A percentile compares a stretch with the other conserved stretches of the same genome.
These are phyloP conservation scores for Citrus mangshanensis DNA, from an alignment of 345 rosid species.

Conservation along the genomic window DNA sequence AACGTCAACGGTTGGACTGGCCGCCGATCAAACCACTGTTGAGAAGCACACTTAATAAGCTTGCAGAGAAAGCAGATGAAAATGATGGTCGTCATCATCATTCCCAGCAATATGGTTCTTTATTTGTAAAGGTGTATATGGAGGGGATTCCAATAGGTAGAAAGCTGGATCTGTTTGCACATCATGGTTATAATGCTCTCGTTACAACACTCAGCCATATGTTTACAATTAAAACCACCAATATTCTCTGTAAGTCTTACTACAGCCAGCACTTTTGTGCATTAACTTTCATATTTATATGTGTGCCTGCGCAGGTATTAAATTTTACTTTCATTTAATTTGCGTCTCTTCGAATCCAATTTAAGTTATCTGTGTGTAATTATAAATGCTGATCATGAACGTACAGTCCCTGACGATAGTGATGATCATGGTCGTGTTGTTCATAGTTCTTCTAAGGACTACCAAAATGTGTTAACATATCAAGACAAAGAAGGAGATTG, in stretches of 20 bases:
- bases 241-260: constrained; percentile 22
- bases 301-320: too few relatives aligned
- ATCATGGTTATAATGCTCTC: constrained; percentile 26
- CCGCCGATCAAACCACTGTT: constrained; percentile 34
- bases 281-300: too few relatives aligned
- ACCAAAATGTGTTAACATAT: constrained; percentile 38
- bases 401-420: constrained; percentile 10
- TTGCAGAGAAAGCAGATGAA: constrained; percentile 2
- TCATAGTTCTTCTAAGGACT: background rate
- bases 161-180: constrained; percentile 45
- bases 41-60: constrained; percentile 17
- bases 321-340: too few relatives aligned
- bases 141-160: constrained; percentile 60
- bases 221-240: constrained; percentile 25
- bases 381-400: background rate
- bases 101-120: background rate
- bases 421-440: background rate
- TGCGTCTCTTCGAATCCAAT: background rate
- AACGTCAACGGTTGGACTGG: constrained; percentile 21
- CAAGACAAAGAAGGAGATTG: constrained; percentile 65
- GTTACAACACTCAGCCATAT: constrained; percentile 24
- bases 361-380: background rate
- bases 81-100: background rate
- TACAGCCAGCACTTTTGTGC: too few relatives aligned
- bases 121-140: constrained; percentile 52